Conservation (phyloP, 768 basidiomycete species). For the Trametes sanguinea region DNA sequence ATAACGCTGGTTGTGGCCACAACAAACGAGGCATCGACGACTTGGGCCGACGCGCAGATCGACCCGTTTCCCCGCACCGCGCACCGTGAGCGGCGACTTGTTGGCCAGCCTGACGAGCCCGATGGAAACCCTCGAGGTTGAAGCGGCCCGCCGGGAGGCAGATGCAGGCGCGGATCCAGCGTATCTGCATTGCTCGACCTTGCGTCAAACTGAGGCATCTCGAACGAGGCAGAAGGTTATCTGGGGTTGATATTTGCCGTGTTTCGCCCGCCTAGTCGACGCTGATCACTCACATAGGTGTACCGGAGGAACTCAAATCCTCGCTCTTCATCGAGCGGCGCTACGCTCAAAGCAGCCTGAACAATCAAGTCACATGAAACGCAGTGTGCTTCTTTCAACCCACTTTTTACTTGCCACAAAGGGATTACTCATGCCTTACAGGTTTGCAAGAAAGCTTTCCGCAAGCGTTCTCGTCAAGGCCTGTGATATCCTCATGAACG, state of each 20-base stretch:
- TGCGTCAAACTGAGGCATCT: background rate
- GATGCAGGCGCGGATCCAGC: background rate
- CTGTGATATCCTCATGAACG: slow-evolving; percentile 10
- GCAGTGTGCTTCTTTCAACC: no score
- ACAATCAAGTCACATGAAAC: no score
- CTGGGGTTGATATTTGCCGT: background rate
- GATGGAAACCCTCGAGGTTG: background rate
- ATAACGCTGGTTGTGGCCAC: background rate
- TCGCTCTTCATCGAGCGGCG: no score
- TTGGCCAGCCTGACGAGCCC: background rate
- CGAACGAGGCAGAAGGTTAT: background rate
- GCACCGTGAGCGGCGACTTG: background rate
- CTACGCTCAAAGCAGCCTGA: no score
- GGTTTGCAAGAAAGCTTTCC: no score
- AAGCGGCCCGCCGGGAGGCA: background rate
- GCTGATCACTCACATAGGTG: background rate
- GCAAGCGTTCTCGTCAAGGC: background rate
- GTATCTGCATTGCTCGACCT: background rate
- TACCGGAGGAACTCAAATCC: no score
- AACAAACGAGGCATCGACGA: background rate
- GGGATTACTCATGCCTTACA: no score
- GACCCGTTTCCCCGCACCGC: background rate
- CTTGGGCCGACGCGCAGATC: background rate
- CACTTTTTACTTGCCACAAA: no score
- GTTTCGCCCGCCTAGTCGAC: background rate